A percentile compares a stretch with the other conserved stretches of the same genome.
phyloP scores from a whole-genome alignment of 1,284 basidiomycete genomes.

The Albatrellus sp. region DNA sequence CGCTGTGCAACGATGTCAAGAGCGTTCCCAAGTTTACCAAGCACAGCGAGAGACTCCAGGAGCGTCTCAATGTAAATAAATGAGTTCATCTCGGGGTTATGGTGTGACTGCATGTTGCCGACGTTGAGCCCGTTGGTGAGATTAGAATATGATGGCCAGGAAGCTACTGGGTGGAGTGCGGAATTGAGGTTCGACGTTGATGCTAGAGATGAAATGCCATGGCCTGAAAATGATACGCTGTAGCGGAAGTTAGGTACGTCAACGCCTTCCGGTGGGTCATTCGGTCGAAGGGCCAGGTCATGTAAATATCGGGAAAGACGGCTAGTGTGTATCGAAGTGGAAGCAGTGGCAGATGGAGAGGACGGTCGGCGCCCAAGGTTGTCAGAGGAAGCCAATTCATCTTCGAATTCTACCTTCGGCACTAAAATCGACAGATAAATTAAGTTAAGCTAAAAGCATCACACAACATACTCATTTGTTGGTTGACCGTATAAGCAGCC shows the following conservation, averaged over 20 bases:
- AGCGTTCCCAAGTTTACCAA: constrained; percentile 81
- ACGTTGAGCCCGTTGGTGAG: constrained; percentile 5
- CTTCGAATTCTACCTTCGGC: constrained; percentile 44
- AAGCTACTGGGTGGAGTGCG: constrained; percentile 14
- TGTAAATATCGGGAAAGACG: constrained; percentile 65
- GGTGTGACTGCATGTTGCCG: constrained; percentile 9
- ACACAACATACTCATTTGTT: constrained; percentile 52
- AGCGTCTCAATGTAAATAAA: constrained; percentile 93
- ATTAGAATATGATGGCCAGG: constrained; percentile 10
- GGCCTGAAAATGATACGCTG: constrained; percentile 12
- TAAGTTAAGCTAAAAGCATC: constrained; percentile 1
- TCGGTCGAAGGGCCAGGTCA: constrained; percentile 62
- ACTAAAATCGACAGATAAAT: constrained; percentile 25
- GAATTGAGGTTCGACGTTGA: constrained; percentile 6
- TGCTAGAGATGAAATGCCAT: not conserved
- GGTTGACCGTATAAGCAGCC: constrained; percentile 75
- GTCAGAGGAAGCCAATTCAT: constrained; percentile 24
- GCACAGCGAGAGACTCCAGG: constrained; percentile 81
- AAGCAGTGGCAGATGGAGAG: constrained; percentile 14
- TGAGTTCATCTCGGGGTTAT: constrained; percentile 85
- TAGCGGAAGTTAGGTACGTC: constrained; percentile 38
- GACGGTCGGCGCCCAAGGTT: constrained; percentile 18
- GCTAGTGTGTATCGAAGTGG: constrained; percentile 33
- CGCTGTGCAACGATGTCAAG: constrained; percentile 82
- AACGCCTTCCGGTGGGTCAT: constrained; percentile 68